Percentiles rank a stretch among this genome's conserved stretches.
These are phyloP conservation scores for Chenopodium formosanum DNA, from an alignment of 148 eudicot genomes.

Conservation along the genomic window DNA sequence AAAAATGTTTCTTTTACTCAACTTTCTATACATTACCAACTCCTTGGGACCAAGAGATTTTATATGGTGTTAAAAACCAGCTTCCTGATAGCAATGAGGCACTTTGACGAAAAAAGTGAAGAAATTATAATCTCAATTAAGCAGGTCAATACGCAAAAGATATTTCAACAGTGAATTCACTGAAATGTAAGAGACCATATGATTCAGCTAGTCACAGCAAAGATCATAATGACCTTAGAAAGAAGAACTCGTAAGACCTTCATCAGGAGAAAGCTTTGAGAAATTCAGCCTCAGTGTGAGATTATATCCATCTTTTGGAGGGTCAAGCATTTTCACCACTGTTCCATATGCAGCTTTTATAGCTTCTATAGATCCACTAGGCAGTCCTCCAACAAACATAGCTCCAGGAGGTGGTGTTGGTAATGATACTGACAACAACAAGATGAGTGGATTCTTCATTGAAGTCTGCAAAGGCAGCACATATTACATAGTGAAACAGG, in stretches of 20 bases:
- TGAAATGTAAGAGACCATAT: constrained; percentile 10
- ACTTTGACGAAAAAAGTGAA: not conserved
- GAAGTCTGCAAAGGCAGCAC: constrained; percentile 49
- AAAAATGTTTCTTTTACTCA: not conserved
- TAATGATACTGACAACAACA: constrained; percentile 75
- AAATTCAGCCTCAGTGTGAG: constrained; percentile 94
- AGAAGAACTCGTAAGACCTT: constrained; percentile 81
- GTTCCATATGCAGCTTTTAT: constrained; percentile 79
- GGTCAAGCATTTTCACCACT: constrained; percentile 83
- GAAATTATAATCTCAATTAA: not conserved
- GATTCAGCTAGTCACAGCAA: constrained; percentile 34
- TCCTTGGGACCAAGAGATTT: not conserved
- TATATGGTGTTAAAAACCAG: not conserved
- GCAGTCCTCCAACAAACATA: constrained; percentile 73
- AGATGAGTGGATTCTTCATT: constrained; percentile 73
- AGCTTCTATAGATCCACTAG: constrained; percentile 93
- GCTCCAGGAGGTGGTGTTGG: constrained; percentile 95
- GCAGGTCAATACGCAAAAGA: constrained; percentile 3
- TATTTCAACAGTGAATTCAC: constrained; percentile 5
- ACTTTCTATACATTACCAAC: not conserved
- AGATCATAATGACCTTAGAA: constrained; percentile 60
- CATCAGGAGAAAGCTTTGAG: constrained; percentile 88
- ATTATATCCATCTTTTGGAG: constrained; percentile 92
- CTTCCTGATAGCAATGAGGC: not conserved
- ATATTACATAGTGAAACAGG: not conserved